phyloP scores from a whole-genome alignment of 2,329 filamentous ascomycete species.

The Ascochyta pisi region DNA sequence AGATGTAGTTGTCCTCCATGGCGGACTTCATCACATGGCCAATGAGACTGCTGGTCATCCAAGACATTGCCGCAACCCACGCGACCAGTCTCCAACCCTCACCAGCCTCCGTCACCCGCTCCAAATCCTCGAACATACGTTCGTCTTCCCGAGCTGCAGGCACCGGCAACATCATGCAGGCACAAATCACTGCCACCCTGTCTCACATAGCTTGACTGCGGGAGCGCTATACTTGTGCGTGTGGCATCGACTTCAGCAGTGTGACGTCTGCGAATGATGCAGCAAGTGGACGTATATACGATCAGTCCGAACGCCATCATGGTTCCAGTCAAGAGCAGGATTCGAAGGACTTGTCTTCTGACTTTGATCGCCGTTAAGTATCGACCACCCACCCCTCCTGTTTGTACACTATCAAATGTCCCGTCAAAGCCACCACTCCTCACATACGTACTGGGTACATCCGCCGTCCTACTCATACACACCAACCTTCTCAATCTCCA shows the following conservation, averaged over 20 bases:
- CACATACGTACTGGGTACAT: slow-evolving; percentile 24
- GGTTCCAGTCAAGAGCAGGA: slow-evolving; percentile 9
- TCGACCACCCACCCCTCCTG: slow-evolving; percentile 9
- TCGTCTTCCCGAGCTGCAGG: slow-evolving; percentile 36
- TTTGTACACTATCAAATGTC: slow-evolving; percentile 29
- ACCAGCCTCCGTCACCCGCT: slow-evolving; percentile 39
- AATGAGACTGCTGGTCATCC: slow-evolving; percentile 36
- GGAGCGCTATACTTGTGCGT: slow-evolving; percentile 7
- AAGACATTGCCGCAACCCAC: slow-evolving; percentile 41
- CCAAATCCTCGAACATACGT: slow-evolving; percentile 35
- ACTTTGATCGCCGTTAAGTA: slow-evolving; percentile 27
- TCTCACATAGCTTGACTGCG: slow-evolving; percentile 27
- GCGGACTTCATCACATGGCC: slow-evolving; percentile 32
- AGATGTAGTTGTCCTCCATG: background rate
- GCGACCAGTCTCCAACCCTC: slow-evolving; percentile 32
- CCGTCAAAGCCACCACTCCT: slow-evolving; percentile 21
- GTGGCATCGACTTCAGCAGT: slow-evolving; percentile 9
- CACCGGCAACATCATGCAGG: slow-evolving; percentile 40
- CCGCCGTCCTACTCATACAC: slow-evolving; percentile 31
- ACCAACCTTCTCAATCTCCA: slow-evolving; percentile 26
- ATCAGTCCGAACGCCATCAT: slow-evolving; percentile 21
- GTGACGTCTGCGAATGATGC: slow-evolving; percentile 31
- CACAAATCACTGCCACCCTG: slow-evolving; percentile 29
- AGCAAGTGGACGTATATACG: slow-evolving; percentile 26
- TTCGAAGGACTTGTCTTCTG: slow-evolving; percentile 17